Percentiles rank a stretch among this genome's conserved stretches.
Conservation (phyloP, 257 asterid species). For the Cynanchum wilfordii region DNA sequence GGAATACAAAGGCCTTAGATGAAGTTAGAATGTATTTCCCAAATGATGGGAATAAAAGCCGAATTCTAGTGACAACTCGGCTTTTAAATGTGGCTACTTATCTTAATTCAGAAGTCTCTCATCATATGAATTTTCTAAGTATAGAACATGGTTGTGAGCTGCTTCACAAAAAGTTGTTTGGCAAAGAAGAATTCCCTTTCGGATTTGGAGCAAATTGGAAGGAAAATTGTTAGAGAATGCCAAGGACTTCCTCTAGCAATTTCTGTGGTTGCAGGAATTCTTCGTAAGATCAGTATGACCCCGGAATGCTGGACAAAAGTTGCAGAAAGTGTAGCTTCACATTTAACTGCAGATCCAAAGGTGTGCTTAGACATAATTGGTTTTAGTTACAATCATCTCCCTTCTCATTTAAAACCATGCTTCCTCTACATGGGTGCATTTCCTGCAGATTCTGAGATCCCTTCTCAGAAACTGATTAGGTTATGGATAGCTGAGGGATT, state of each 20-base stretch:
- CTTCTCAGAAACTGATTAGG: neutral
- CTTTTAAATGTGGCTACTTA: neutral
- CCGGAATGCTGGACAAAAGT: neutral
- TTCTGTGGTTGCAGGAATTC: constrained; percentile 1
- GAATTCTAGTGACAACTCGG: constrained; percentile 19
- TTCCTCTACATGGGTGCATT: constrained; percentile 3
- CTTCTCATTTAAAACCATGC: constrained; percentile 22
- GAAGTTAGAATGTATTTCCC: neutral
- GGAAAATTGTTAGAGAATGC: constrained; percentile 6
- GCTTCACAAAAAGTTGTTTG: neutral
- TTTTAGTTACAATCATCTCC: constrained; percentile 28
- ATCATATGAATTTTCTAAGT: neutral
- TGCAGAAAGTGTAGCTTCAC: neutral
- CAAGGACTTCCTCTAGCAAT: constrained; percentile 15
- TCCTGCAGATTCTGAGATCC: neutral
- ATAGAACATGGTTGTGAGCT: constrained; percentile 4
- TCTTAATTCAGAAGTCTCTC: neutral
- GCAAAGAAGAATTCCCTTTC: neutral
- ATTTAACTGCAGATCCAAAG: neutral
- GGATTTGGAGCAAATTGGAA: constrained; percentile 5
- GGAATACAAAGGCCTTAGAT: constrained; percentile 1
- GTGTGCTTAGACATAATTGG: constrained; percentile 16
- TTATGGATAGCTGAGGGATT: constrained; percentile 24
- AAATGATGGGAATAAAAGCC: neutral
- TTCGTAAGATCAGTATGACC: neutral